Base-by-base conservation (phyloP, 208 protist species). In the Trypanosoma brucei region DNA sequence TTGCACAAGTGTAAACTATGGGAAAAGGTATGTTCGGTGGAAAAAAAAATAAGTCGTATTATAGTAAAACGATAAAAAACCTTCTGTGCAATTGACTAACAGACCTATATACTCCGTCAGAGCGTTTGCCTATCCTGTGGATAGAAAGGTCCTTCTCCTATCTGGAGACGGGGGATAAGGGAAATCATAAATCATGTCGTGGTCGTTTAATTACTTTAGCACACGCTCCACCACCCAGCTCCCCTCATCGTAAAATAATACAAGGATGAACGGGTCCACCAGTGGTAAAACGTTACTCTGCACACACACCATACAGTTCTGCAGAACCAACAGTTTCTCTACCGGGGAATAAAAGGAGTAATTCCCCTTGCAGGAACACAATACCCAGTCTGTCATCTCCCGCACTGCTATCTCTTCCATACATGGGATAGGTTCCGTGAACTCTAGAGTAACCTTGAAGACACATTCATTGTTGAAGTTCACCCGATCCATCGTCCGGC, bases 381-480 rank as follows among this genome's bases (percentile, higher is more conserved):
- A 66, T 56, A 89, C 73, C 83, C 86, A 92, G 49, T 92, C 86
- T 3, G 86, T 92, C 2, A 64, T 83, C 64, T 92, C 86, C 22
- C 86, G 86, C 69, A 92, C 86, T 9, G 86, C 86, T 2, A 76
- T 92, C 49, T 86, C 81, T 36, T 76, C 72, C 3, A 81, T 66
- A 58, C 86, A 92, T 40, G 62, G 55, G 59, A 92, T 71, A n/a
- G 60, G 72, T 62, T 86, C 76, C 0, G 76, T 33, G 51, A 91
- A 88, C 53, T 91, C 78, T 7, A 91, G 58, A n/a, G 84, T 91
- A n/a, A 81, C 74, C 58, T 91, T 91, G 55, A 91, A 91, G 48
- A 79, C 66, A 49, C 68, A 62, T 11, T 83, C 72, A 33, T 71
- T 71, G 40, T 73, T 76, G 57, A 91, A 91, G 51, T 71, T 79